Evolutionary conservation across 495 filamentous ascomycete genomes (phyloP), one percentile per base, ranked within the genome.

Genomic region (Penicillium goetzii): DNA sequence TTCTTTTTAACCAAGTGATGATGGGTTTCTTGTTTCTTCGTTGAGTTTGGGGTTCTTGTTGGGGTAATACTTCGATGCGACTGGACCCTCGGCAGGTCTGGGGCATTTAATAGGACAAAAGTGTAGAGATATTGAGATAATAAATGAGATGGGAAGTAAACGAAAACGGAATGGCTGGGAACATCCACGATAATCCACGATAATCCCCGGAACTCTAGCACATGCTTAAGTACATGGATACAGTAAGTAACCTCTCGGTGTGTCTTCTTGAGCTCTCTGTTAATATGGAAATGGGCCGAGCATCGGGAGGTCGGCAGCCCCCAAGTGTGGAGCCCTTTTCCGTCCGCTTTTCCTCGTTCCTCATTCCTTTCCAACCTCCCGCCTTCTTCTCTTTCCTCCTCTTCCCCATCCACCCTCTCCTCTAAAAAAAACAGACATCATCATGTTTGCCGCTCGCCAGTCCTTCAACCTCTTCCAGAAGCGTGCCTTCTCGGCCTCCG

Each of bases 401-500:
- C 30, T 53, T 33, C 50, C 30, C 30, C 50, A 28, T 53, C 30
- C 52, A 34, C 15, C 28, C 32, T 30, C 45, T 56, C 55, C 15
- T 47, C 59, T 58, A 25, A 11, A 47, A 34, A 23, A 23, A 10
- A 28, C 33, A 51, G n/a, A 3, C 47, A 50, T 59, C 58, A 61
- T 30, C 59, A 97, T 96, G 92, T 94, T 93, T 73, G 83, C 88
- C 59, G 83, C 86, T 81, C 89, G 87, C 70, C 87, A 83, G 74
- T 82, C 85, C 78, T 89, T 91, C 81, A 81, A 82, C 71, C 78
- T 85, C 67, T 81, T 83, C 82, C 92, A 96, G 86, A 86, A 90
- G 81, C 88, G 95, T 74, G 88, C 92, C 78, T 98, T 99, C 87
- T 97, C 95, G 72, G 92, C 86, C 72, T 95, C 93, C 76, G 89